Evolutionary conservation across 768 basidiomycete species (phyloP).

Genomic region (Astraeus odoratus): DNA sequence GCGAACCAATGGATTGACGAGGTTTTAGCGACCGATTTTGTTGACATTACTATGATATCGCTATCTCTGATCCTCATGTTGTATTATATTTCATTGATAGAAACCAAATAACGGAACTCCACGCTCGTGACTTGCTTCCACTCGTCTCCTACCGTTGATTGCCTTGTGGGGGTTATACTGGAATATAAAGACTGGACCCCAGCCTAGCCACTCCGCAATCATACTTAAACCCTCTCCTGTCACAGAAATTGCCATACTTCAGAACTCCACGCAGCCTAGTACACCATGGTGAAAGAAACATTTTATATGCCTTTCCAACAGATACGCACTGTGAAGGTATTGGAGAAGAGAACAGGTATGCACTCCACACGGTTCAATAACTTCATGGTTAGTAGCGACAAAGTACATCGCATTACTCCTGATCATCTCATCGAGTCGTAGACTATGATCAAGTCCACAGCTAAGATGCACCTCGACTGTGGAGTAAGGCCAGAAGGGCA

Average conservation of each 20-base stretch:
- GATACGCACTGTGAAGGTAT: neutral
- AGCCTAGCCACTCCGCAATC: too few relatives aligned
- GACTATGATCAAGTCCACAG: neutral
- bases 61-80: constrained; percentile 10
- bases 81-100: constrained; percentile 13
- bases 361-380: neutral
- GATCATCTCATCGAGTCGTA: neutral
- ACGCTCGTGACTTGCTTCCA: neutral
- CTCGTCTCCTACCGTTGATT: too few relatives aligned
- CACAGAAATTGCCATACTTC: neutral
- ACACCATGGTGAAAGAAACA: constrained; percentile 1
- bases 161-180: too few relatives aligned
- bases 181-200: neutral
- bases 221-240: too few relatives aligned
- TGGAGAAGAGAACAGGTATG: neutral
- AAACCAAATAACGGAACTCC: neutral
- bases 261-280: neutral
- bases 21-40: constrained; percentile 39
- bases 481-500: constrained; percentile 9
- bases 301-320: constrained; percentile 8
- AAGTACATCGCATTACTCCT: neutral
- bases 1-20: constrained; percentile 6
- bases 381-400: constrained; percentile 8
- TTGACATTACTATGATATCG: constrained; percentile 16
- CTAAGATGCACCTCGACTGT: constrained; percentile 1